Base-by-base conservation (phyloP, 345 rosid species). In the Salix arbutifolia region DNA sequence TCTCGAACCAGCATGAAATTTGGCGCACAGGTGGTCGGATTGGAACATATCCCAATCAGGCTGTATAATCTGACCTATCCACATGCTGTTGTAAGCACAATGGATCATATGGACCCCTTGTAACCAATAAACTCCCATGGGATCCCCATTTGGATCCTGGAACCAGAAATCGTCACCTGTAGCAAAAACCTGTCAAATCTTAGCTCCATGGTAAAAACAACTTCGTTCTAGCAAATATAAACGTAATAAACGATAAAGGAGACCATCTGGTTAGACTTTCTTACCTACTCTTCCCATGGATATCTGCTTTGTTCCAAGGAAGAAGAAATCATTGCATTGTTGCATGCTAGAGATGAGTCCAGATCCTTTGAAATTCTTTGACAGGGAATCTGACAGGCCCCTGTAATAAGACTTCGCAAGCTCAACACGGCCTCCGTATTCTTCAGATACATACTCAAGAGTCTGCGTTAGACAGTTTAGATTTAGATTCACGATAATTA, bases 21-120 rank as follows among this genome's bases (percentile, higher is more conserved):
- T 87, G 72, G 98, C 97, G 73, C 97, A 91, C 56, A 72, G 76
- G 72, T 94, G 98, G 69, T 92, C 97, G 8, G 98, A 94, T 67
- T 94, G 97, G 84, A 94, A 94, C 97, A 94, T 94, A 71, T 94
- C 98, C 98, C 98, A 92, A 73, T 94, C 98, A 30, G 98, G 98
- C 37, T 89, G 94, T 67, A 92, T 88, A 44, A 92, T 83, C 72
- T 92, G 92, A 19, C 98, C 97, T 88, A 94, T 94, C 98, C 97
- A 92, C 73, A 92, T 35, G 75, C 98, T 94, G 89, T 92, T 94
- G 81, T 94, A 92, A 64, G 97, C 89, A 72, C 98, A 92, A 38
- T 94, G 98, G 72, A 92, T 84, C 92, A 94, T 92, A 69, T 94
- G 97, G 31, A 90, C 90, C 14, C 97, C 97, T 86, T 94, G 97